Conservation (phyloP, 305 asterid genomes). For the Galium porrigens region DNA sequence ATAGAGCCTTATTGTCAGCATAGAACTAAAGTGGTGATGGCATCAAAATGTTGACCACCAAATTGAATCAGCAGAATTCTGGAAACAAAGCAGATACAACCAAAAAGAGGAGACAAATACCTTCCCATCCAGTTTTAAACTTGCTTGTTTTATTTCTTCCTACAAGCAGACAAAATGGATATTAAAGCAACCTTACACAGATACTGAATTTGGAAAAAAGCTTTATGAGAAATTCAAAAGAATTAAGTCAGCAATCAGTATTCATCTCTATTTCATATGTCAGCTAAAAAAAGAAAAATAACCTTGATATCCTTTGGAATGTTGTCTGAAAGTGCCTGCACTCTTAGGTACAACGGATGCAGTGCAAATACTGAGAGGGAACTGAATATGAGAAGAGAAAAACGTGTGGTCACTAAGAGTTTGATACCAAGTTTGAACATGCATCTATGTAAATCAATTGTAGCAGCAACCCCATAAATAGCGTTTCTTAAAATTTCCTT, state of each 20-base stretch:
- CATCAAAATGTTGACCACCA: neutral
- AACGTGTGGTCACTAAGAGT: conserved; percentile 9
- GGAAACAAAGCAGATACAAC: neutral
- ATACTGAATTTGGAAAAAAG: neutral
- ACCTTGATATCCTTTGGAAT: conserved; percentile 67
- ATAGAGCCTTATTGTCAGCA: too few relatives aligned
- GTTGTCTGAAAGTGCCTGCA: conserved; percentile 59
- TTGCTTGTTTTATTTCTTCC: conserved; percentile 59
- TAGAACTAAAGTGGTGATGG: too few relatives aligned
- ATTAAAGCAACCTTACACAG: neutral
- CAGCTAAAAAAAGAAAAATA: conserved; percentile 11
- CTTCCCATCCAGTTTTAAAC: conserved; percentile 56
- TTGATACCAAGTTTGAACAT: neutral
- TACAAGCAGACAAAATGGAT: conserved; percentile 22
- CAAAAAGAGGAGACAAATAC: conserved; percentile 23
- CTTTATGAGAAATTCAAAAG: neutral
- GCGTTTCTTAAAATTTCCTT: neutral
- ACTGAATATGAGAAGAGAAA: conserved; percentile 31
- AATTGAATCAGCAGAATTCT: neutral
- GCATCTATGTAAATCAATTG: neutral
- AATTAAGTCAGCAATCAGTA: neutral
- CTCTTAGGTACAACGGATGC: conserved; percentile 89
- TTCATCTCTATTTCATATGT: neutral
- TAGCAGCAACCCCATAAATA: neutral
- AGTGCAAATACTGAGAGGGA: conserved; percentile 94